These are phyloP conservation scores for Apophysomyces ossiformis DNA, from an alignment of 371 early-diverging fungal genomes.

Conservation along the genomic window DNA sequence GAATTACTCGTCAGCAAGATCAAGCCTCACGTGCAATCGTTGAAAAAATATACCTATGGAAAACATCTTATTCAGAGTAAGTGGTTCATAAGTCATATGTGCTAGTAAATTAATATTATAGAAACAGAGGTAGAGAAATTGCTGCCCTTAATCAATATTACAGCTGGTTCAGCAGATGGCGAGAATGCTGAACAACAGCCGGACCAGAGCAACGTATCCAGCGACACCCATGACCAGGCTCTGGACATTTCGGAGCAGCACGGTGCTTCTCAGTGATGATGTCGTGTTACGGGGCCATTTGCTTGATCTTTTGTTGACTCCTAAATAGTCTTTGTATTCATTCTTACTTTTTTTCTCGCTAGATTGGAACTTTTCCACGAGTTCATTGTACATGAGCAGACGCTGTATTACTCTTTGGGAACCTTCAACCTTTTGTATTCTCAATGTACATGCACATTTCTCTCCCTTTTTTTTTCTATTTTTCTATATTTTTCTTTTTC, in stretches of 20 bases:
- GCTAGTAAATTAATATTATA: neutral
- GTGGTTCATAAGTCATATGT: neutral
- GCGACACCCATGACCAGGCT: neutral
- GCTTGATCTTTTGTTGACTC: slow-evolving; percentile 11
- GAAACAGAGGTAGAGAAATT: slow-evolving; percentile 51
- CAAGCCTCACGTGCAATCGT: slow-evolving; percentile 86
- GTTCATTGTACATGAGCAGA: slow-evolving; percentile 21
- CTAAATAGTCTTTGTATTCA: slow-evolving; percentile 8
- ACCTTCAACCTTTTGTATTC: slow-evolving; percentile 15
- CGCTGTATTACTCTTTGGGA: slow-evolving; percentile 16
- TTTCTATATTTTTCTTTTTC: neutral
- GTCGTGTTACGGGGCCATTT: slow-evolving; percentile 8
- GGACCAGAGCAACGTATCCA: neutral
- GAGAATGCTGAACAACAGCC: neutral
- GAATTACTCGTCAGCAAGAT: slow-evolving; percentile 86
- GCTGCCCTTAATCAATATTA: slow-evolving; percentile 36
- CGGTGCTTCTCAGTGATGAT: slow-evolving; percentile 9
- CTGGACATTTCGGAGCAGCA: neutral
- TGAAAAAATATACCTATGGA: slow-evolving; percentile 96
- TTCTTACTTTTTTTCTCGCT: slow-evolving; percentile 10
- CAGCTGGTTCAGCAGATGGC: neutral
- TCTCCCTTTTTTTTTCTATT: neutral
- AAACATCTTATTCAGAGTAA: slow-evolving; percentile 90
- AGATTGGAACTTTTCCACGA: slow-evolving; percentile 6
- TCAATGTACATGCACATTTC: slow-evolving; percentile 19